phyloP scores from a whole-genome alignment of 345 rosid genomes.

The Boechera divaricarpa region DNA sequence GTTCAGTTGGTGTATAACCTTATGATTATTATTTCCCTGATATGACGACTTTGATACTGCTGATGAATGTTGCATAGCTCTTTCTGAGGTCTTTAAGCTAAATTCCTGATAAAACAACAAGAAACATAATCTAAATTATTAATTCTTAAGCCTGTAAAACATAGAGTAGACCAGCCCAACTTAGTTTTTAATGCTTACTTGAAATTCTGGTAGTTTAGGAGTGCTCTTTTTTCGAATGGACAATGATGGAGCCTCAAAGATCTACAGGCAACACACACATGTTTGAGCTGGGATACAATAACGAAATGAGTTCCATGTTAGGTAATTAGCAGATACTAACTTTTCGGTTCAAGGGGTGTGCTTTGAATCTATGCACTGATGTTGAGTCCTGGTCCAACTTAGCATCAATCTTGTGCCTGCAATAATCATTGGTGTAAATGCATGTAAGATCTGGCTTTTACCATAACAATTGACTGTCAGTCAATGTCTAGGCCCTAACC shows the following conservation, averaged over 20 bases:
- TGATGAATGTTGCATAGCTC: conserved; percentile 80
- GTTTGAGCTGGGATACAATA: conserved; percentile 24
- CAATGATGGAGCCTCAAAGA: conserved; percentile 83
- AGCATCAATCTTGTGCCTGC: conserved; percentile 65
- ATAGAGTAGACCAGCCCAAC: conserved; percentile 1
- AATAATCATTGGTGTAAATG: conserved; percentile 34
- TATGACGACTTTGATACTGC: conserved; percentile 52
- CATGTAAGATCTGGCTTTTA: conserved; percentile 24
- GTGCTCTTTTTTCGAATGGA: conserved; percentile 77
- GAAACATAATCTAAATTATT: conserved; percentile 30
- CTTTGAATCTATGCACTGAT: conserved; percentile 71
- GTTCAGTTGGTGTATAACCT: conserved; percentile 55
- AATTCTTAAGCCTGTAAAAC: conserved; percentile 14
- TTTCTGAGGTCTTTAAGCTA: conserved; percentile 79
- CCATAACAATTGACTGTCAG: neutral
- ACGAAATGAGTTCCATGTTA: conserved; percentile 15
- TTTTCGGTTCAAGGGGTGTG: conserved; percentile 93
- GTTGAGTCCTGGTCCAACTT: conserved; percentile 52
- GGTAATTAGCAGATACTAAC: conserved; percentile 52
- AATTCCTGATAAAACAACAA: conserved; percentile 66
- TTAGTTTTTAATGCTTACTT: conserved; percentile 53
- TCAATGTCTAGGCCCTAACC: conserved; percentile 51
- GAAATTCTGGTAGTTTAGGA: conserved; percentile 87
- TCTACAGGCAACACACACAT: conserved; percentile 55
- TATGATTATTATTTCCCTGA: conserved; percentile 48